Evolutionary conservation across 129 eudicot genomes (phyloP).

Genomic region (Scalesia atractyloides): DNA sequence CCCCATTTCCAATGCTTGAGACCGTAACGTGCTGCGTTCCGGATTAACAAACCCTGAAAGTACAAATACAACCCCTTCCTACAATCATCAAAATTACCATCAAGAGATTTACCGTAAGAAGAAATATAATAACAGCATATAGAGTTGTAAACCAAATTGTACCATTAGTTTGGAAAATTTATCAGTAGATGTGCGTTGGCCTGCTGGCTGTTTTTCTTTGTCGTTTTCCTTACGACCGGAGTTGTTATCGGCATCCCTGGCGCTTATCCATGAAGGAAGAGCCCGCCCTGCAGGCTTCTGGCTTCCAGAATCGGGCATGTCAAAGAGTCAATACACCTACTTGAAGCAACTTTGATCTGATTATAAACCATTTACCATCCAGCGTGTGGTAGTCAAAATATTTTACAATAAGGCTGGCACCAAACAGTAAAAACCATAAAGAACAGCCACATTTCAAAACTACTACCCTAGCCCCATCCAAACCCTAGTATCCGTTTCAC

Average conservation of each 20-base stretch:
- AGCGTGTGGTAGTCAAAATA: background rate
- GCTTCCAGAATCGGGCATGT: constrained; percentile 58
- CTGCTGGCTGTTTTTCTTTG: constrained; percentile 29
- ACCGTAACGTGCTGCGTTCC: constrained; percentile 74
- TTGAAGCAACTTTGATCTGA: constrained; percentile 21
- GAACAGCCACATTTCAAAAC: constrained; percentile 1
- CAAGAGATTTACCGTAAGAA: background rate
- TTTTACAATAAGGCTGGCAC: background rate
- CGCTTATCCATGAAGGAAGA: constrained; percentile 87
- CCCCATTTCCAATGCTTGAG: constrained; percentile 92
- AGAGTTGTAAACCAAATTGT: constrained; percentile 12
- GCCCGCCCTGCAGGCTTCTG: constrained; percentile 45
- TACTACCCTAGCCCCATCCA: background rate
- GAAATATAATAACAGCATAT: background rate
- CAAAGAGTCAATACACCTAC: constrained; percentile 14
- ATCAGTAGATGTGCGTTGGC: constrained; percentile 28
- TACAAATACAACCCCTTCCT: constrained; percentile 91
- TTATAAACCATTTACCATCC: constrained; percentile 23
- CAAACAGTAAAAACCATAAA: background rate
- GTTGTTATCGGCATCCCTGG: constrained; percentile 37
- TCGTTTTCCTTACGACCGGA: constrained; percentile 26
- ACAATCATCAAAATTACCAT: constrained; percentile 13
- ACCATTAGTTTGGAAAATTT: constrained; percentile 69
- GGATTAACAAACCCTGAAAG: constrained; percentile 96
- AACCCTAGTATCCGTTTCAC: background rate